A percentile compares a stretch with the other conserved stretches of the same genome.
Evolutionary conservation across 2,329 filamentous ascomycete species (phyloP).

Genomic region (Cadophora gregata): DNA sequence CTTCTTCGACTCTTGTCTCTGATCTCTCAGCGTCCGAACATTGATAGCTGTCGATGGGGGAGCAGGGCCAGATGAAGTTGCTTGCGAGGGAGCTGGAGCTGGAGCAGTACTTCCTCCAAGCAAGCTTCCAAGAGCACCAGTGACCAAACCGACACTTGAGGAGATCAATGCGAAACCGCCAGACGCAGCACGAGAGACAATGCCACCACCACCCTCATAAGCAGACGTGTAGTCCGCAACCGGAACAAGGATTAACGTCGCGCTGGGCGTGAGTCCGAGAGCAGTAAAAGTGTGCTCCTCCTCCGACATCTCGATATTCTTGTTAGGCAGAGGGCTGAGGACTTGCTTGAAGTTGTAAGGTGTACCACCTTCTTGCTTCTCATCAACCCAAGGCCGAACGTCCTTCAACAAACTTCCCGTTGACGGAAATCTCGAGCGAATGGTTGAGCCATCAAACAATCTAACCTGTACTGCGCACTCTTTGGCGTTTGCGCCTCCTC

Average conservation of each 20-base stretch:
- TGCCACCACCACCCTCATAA: slow-evolving; percentile 50
- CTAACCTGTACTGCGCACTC: slow-evolving; percentile 75
- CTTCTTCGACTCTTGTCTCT: slow-evolving; percentile 53
- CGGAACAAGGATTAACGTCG: slow-evolving; percentile 82
- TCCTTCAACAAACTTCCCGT: slow-evolving; percentile 65
- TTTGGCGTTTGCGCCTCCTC: slow-evolving; percentile 26
- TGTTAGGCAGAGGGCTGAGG: slow-evolving; percentile 77
- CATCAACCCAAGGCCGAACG: slow-evolving; percentile 80
- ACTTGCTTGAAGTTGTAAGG: slow-evolving; percentile 88
- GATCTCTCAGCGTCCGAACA: slow-evolving; percentile 58
- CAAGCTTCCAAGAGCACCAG: slow-evolving; percentile 50
- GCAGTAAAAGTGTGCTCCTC: slow-evolving; percentile 72
- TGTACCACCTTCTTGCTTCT: slow-evolving; percentile 60
- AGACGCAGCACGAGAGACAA: slow-evolving; percentile 48
- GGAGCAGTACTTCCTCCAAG: slow-evolving; percentile 48
- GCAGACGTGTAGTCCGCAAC: slow-evolving; percentile 66
- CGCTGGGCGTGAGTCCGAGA: slow-evolving; percentile 76
- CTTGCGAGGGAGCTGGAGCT: slow-evolving; percentile 23
- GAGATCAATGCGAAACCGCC: slow-evolving; percentile 47
- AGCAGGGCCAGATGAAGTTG: slow-evolving; percentile 28
- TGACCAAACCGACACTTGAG: slow-evolving; percentile 49
- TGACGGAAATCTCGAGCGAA: slow-evolving; percentile 74
- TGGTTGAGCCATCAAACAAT: slow-evolving; percentile 81
- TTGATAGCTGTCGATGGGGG: slow-evolving; percentile 46
- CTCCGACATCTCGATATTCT: slow-evolving; percentile 74